Evolutionary conservation across 1,284 basidiomycete genomes (phyloP).

Genomic region (Malassezia vespertilionis): DNA sequence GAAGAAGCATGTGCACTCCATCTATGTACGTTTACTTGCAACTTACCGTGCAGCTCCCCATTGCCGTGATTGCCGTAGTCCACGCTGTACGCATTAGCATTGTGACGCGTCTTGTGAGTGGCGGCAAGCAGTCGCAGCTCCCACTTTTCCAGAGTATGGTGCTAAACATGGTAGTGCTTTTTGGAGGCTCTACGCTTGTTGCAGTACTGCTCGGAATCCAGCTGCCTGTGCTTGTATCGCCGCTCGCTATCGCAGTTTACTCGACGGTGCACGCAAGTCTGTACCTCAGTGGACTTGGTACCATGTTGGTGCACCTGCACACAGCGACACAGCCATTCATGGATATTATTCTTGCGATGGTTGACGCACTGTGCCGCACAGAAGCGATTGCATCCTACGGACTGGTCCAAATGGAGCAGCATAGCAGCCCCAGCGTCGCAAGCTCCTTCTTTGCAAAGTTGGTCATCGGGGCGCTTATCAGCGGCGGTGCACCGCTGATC

Average conservation of each 20-base stretch:
- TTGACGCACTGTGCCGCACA: conserved; percentile 30
- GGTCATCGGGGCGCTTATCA: conserved; percentile 25
- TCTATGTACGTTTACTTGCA: conserved; percentile 3
- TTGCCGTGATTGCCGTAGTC: conserved; percentile 20
- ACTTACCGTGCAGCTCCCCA: conserved; percentile 15
- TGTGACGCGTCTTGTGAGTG: conserved; percentile 26
- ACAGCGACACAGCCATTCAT: conserved; percentile 9
- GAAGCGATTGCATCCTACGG: conserved; percentile 33
- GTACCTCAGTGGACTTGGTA: conserved; percentile 13
- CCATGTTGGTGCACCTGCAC: conserved; percentile 15
- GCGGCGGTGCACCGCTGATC: conserved; percentile 30
- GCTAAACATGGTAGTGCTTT: conserved; percentile 31
- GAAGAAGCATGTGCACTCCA: conserved; percentile 3
- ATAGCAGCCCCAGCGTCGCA: conserved; percentile 19
- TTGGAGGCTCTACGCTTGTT: conserved; percentile 19
- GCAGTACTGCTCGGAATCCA: conserved; percentile 22
- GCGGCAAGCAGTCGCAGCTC: conserved; percentile 17
- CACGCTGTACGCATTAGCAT: conserved; percentile 32
- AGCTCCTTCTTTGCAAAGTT: conserved; percentile 24
- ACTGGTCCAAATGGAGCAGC: conserved; percentile 20
- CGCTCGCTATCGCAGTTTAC: conserved; percentile 25
- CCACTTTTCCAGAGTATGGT: conserved; percentile 27
- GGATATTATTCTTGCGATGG: conserved; percentile 22
- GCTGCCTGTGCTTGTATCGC: conserved; percentile 24
- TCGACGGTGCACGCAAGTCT: conserved; percentile 22